Conservation (phyloP, 331 rosid species). For the Cydonia oblonga region DNA sequence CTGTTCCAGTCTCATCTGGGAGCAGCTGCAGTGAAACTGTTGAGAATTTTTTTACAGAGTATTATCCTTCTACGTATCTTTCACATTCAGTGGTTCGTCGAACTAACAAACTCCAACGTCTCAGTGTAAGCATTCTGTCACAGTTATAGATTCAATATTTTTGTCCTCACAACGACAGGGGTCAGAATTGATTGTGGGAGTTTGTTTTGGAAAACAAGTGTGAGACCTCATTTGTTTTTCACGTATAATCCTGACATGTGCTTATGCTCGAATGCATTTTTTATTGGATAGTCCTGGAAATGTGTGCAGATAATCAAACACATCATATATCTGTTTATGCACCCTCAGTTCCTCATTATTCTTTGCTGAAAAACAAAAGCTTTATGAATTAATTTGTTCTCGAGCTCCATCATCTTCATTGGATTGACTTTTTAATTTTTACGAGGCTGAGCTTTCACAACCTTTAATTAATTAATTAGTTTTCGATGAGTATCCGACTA, state of each 20-base stretch:
- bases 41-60: slow-evolving; percentile 54
- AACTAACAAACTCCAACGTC: slow-evolving; percentile 46
- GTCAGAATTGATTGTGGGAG: background rate
- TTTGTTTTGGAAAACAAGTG: background rate
- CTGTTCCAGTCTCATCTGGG: slow-evolving; percentile 57
- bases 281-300: background rate
- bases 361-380: background rate
- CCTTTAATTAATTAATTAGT: background rate
- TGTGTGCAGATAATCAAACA: background rate
- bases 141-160: background rate
- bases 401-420: background rate
- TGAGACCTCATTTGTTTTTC: background rate
- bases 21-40: slow-evolving; percentile 53
- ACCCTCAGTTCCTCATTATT: background rate
- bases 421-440: background rate
- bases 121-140: slow-evolving; percentile 38
- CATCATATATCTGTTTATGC: background rate
- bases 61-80: slow-evolving; percentile 66
- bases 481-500: background rate
- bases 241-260: background rate
- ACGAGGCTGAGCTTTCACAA: background rate
- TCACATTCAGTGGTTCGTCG: slow-evolving; percentile 52
- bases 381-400: background rate
- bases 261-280: background rate
- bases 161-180: background rate